phyloP scores from a whole-genome alignment of 495 filamentous ascomycete species.

The Hypoxylon rickii region DNA sequence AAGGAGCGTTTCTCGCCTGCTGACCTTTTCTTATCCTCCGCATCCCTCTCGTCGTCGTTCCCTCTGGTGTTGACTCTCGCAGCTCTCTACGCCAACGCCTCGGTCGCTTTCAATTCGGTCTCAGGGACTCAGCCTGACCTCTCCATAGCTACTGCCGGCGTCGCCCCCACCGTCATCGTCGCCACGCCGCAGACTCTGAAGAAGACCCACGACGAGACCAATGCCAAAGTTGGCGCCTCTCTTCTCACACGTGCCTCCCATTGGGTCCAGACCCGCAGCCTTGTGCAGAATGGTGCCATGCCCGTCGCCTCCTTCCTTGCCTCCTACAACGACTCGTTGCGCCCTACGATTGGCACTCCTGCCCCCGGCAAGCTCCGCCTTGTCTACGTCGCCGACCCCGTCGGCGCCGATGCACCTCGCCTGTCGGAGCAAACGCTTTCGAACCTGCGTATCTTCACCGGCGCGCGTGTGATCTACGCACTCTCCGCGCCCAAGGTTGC shows the following conservation, averaged over 20 bases:
- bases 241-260: conserved; percentile 56
- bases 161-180: conserved; percentile 83
- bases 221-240: conserved; percentile 51
- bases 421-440: conserved; percentile 70
- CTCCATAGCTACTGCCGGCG: conserved; percentile 66
- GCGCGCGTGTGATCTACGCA: conserved; percentile 82
- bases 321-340: conserved; percentile 62
- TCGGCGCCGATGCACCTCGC: conserved; percentile 53
- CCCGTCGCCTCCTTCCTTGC: conserved; percentile 66
- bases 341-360: conserved; percentile 61
- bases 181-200: conserved; percentile 74
- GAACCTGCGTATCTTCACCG: conserved; percentile 78
- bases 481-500: conserved; percentile 81
- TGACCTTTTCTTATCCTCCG: conserved; percentile 88
- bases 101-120: conserved; percentile 87
- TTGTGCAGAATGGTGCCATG: conserved; percentile 74
- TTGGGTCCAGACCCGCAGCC: conserved; percentile 67
- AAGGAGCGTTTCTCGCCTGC: conserved; percentile 69
- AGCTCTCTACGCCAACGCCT: conserved; percentile 81
- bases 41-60: conserved; percentile 78
- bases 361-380: conserved; percentile 77
- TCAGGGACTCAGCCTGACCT: conserved; percentile 73
- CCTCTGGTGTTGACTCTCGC: conserved; percentile 78
- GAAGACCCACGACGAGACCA: conserved; percentile 61
- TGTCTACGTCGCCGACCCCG: conserved; percentile 67